Percentiles rank a stretch among this genome's conserved stretches.
These are phyloP conservation scores for Naganishia antarctica DNA, from an alignment of 768 basidiomycete species.

Conservation along the genomic window DNA sequence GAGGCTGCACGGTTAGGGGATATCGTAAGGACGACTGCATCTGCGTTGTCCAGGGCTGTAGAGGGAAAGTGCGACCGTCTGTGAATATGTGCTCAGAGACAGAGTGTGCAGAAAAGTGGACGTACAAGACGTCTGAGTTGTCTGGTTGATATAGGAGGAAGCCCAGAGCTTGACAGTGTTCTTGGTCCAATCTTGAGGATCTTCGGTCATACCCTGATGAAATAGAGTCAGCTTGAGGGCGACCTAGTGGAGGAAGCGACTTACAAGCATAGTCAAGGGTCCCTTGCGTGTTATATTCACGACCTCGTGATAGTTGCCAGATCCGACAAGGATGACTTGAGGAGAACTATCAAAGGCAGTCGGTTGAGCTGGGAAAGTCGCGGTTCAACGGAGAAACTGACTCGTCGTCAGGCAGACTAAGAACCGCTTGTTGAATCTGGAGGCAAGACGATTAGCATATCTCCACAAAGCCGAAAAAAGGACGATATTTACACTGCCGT, in stretches of 20 bases:
- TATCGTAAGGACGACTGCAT: conserved; percentile 60
- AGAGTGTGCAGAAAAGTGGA: not conserved
- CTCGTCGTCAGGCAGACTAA: conserved; percentile 54
- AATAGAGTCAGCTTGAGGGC: not conserved
- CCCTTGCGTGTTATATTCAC: conserved; percentile 58
- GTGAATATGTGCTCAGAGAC: not conserved
- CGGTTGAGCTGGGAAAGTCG: not conserved
- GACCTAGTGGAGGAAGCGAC: not conserved
- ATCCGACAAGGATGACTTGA: conserved; percentile 55
- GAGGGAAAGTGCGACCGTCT: not conserved
- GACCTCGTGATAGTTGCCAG: conserved; percentile 61
- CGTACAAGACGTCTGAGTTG: conserved; percentile 27
- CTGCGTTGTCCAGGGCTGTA: conserved; percentile 54
- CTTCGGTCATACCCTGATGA: conserved; percentile 16
- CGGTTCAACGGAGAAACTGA: no score
- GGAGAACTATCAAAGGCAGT: conserved; percentile 49
- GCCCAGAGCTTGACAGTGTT: conserved; percentile 31
- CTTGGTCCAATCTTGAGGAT: conserved; percentile 4
- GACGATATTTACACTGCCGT: conserved; percentile 22
- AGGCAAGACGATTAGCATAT: conserved; percentile 44
- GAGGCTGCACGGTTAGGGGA: conserved; percentile 59
- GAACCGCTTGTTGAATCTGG: conserved; percentile 58
- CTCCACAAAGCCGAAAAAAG: conserved; percentile 20
- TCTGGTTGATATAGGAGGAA: conserved; percentile 33
- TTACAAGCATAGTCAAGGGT: conserved; percentile 59